Evolutionary conservation across 371 early-diverging fungal species (phyloP).

Genomic region (Lichtheimia hyalospora): DNA sequence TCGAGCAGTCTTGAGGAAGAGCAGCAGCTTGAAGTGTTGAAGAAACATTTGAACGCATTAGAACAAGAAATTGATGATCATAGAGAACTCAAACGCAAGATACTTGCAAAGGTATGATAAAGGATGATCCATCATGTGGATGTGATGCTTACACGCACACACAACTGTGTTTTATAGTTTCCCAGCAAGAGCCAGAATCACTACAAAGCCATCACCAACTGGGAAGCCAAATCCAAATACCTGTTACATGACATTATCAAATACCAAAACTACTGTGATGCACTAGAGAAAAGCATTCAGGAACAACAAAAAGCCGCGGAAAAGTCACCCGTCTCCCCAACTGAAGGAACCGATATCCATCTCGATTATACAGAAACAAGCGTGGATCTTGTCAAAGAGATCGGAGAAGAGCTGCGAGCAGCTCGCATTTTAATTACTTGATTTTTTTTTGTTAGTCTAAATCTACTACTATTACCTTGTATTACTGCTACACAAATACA

Average conservation of each 20-base stretch:
- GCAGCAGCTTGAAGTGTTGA: constrained; percentile 29
- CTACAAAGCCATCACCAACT: constrained; percentile 76
- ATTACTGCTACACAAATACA: no score
- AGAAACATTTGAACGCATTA: constrained; percentile 30
- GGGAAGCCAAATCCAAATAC: constrained; percentile 85
- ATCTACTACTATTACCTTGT: no score
- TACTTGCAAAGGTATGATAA: constrained; percentile 31
- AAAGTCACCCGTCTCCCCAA: constrained; percentile 21
- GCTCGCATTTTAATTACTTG: neutral
- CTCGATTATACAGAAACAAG: constrained; percentile 12
- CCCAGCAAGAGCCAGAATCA: constrained; percentile 57
- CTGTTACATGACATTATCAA: constrained; percentile 86
- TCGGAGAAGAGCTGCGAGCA: constrained; percentile 30
- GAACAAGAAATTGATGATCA: constrained; percentile 43
- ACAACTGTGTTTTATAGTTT: constrained; percentile 31
- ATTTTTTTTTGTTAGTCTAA: neutral
- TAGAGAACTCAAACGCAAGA: constrained; percentile 40
- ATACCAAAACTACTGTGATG: constrained; percentile 83
- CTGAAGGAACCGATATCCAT: constrained; percentile 1
- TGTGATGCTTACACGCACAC: no score
- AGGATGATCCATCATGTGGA: no score
- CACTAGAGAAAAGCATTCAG: constrained; percentile 58
- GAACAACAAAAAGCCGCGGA: constrained; percentile 10
- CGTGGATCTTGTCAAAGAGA: constrained; percentile 36
- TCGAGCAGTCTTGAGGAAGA: constrained; percentile 37